Percentiles rank a stretch among this genome's conserved stretches.
Conservation (phyloP, 768 basidiomycete species). For the Ramaria rubella region DNA sequence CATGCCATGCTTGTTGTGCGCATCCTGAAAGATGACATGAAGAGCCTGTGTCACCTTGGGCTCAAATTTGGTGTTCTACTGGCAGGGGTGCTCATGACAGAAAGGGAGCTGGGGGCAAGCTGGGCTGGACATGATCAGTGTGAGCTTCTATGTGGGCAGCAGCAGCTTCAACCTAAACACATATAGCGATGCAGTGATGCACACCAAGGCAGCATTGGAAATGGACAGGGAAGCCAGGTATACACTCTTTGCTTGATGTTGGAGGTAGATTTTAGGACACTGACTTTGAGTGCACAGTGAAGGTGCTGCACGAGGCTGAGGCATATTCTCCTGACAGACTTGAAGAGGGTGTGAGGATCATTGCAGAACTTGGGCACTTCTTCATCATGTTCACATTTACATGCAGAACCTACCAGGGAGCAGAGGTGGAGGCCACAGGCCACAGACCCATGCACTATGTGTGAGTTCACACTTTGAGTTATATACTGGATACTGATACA, state of each 20-base stretch:
- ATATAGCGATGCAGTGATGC: slow-evolving; percentile 83
- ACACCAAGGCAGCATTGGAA: slow-evolving; percentile 81
- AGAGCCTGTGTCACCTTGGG: slow-evolving; percentile 86
- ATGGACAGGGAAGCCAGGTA: slow-evolving; percentile 82
- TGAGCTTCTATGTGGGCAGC: slow-evolving; percentile 97
- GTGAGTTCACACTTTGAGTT: slow-evolving; percentile 47
- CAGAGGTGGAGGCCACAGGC: slow-evolving; percentile 34
- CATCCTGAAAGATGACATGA: slow-evolving; percentile 97
- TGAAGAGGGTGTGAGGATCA: slow-evolving; percentile 61
- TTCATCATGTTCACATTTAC: slow-evolving; percentile 90
- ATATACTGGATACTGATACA: background rate
- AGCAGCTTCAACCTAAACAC: slow-evolving; percentile 94
- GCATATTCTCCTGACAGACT: slow-evolving; percentile 63
- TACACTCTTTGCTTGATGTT: slow-evolving; percentile 70
- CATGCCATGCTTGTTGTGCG: slow-evolving; percentile 82
- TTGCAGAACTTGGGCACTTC: slow-evolving; percentile 94
- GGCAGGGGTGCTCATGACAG: slow-evolving; percentile 70
- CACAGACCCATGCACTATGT: slow-evolving; percentile 64
- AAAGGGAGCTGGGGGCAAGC: slow-evolving; percentile 67
- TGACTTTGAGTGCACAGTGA: slow-evolving; percentile 75
- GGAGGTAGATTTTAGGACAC: slow-evolving; percentile 95
- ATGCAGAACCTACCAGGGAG: too few relatives aligned
- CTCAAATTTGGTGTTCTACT: slow-evolving; percentile 96
- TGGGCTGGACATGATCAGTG: slow-evolving; percentile 86
- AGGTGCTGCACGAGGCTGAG: slow-evolving; percentile 59